These are phyloP conservation scores for Euphrasia arctica DNA, from an alignment of 305 asterid species.

Conservation along the genomic window DNA sequence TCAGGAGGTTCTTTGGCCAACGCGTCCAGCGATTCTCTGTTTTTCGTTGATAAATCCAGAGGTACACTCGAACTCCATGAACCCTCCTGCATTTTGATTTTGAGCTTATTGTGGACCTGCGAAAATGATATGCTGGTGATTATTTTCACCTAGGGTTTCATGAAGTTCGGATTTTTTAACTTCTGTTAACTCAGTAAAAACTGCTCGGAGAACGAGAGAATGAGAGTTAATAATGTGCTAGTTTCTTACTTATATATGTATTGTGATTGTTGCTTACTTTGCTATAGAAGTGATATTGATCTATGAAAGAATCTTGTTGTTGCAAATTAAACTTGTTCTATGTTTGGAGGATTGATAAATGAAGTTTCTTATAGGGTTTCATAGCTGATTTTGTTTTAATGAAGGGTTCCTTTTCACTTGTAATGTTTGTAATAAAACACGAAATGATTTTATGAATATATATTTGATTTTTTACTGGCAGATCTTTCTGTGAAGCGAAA, in stretches of 20 bases:
- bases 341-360: not conserved
- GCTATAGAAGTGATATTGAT: too few relatives aligned
- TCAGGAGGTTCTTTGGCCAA: conserved; percentile 85
- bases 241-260: too few relatives aligned
- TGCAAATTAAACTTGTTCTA: not conserved
- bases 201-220: not conserved
- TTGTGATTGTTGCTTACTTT: too few relatives aligned
- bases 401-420: too few relatives aligned
- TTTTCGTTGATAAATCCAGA: conserved; percentile 76
- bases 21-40: conserved; percentile 65
- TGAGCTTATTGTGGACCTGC: conserved; percentile 2
- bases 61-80: conserved; percentile 37
- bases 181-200: not conserved
- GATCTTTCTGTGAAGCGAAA: conserved; percentile 80
- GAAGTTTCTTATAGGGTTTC: too few relatives aligned
- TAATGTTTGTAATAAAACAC: not conserved
- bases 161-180: not conserved
- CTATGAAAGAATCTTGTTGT: too few relatives aligned
- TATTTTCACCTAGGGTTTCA: not conserved
- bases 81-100: not conserved
- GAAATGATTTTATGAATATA: conserved; percentile 4
- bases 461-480: conserved; percentile 25
- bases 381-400: too few relatives aligned
- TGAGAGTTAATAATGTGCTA: not conserved
- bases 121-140: not conserved